These are phyloP conservation scores for Fragaria iinumae DNA, from an alignment of 306 rosid genomes.

Conservation along the genomic window DNA sequence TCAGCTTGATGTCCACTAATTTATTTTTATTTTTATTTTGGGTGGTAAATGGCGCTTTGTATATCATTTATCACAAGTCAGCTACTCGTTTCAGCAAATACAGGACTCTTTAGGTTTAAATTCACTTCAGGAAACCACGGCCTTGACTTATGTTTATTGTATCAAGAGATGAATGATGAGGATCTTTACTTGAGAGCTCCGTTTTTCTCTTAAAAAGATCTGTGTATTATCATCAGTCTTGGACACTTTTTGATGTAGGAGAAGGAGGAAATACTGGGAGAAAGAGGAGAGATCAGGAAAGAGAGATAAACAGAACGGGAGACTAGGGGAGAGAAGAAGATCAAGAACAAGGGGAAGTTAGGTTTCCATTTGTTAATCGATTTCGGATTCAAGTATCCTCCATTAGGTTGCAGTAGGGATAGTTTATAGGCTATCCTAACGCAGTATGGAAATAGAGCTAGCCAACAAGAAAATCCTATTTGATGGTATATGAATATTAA, in stretches of 20 bases:
- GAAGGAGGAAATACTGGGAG: constrained; percentile 12
- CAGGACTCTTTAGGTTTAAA: neutral
- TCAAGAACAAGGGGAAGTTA: neutral
- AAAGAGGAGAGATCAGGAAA: neutral
- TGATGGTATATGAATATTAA: neutral
- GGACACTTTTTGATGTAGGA: constrained; percentile 14
- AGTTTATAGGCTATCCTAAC: neutral
- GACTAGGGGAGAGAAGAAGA: constrained; percentile 6
- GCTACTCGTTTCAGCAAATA: neutral
- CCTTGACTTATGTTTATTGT: neutral
- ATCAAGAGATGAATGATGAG: neutral
- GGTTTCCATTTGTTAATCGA: neutral
- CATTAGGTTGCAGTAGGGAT: neutral
- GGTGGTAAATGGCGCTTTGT: neutral
- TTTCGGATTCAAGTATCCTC: neutral
- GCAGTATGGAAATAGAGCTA: neutral
- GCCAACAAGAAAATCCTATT: neutral
- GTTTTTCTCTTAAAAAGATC: neutral
- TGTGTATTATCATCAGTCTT: neutral
- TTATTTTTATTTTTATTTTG: neutral
- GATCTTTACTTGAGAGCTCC: constrained; percentile 10
- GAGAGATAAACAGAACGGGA: constrained; percentile 7
- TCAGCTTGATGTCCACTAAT: neutral
- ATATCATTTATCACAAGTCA: neutral
- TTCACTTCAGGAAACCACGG: neutral